phyloP scores from a whole-genome alignment of 805 yeast species.

The Metschnikowia lunata region DNA sequence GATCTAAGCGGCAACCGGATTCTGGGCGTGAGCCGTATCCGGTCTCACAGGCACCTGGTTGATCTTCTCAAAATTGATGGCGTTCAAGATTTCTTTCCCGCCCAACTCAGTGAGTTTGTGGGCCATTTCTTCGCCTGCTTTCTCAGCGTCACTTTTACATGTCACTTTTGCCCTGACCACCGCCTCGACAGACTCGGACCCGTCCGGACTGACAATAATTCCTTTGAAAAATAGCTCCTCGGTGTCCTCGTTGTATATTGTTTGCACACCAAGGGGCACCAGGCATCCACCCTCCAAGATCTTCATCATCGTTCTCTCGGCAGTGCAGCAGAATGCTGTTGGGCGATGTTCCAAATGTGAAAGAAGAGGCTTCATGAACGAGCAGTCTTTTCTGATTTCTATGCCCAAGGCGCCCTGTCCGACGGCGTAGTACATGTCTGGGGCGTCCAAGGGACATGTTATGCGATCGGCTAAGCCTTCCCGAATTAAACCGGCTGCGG shows the following conservation, averaged over 20 bases:
- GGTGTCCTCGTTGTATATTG: constrained; percentile 45
- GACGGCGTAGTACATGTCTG: constrained; percentile 90
- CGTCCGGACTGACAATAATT: constrained; percentile 82
- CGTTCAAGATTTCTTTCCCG: constrained; percentile 77
- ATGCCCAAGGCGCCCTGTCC: constrained; percentile 99
- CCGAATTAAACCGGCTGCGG: constrained; percentile 87
- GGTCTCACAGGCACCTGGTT: constrained; percentile 30
- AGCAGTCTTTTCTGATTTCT: constrained; percentile 75
- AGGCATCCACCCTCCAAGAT: constrained; percentile 96
- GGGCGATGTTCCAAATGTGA: constrained; percentile 59
- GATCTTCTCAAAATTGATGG: constrained; percentile 67
- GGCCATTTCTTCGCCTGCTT: constrained; percentile 69
- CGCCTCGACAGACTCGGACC: constrained; percentile 63
- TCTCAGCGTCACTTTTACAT: constrained; percentile 56
- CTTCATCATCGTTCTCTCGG: constrained; percentile 85
- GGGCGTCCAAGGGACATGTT: constrained; percentile 62
- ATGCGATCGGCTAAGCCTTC: constrained; percentile 71
- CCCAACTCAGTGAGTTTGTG: constrained; percentile 64
- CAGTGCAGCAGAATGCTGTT: constrained; percentile 71
- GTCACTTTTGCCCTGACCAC: constrained; percentile 35
- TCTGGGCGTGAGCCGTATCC: not conserved
- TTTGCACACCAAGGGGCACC: constrained; percentile 89
- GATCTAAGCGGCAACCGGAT: not conserved
- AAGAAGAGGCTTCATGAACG: constrained; percentile 53
- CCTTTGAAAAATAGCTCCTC: constrained; percentile 54